A percentile compares a stretch with the other conserved stretches of the same genome.
Conservation (phyloP, 2,329 filamentous ascomycete species). For the Pyrenophora teres region DNA sequence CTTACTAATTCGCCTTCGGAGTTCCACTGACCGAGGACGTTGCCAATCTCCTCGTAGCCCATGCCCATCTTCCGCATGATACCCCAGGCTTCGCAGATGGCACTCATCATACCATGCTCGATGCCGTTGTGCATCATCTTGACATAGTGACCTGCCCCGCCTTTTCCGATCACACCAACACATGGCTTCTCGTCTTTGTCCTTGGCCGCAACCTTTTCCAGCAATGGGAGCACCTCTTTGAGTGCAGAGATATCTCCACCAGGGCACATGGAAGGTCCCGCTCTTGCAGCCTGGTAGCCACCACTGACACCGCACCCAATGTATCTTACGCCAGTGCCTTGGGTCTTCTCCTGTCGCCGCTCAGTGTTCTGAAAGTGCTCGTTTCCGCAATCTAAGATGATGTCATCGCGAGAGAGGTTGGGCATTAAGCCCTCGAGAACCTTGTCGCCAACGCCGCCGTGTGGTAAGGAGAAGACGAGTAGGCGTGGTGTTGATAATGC, state of each 20-base stretch:
- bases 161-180: constrained; percentile 63
- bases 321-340: constrained; percentile 64
- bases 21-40: constrained; percentile 66
- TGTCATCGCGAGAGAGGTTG: constrained; percentile 63
- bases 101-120: constrained; percentile 72
- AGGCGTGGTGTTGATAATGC: constrained; percentile 56
- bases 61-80: constrained; percentile 65
- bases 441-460: constrained; percentile 54
- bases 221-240: constrained; percentile 63
- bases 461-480: constrained; percentile 59
- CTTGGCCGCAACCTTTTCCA: constrained; percentile 66
- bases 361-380: constrained; percentile 70
- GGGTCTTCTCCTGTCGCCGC: constrained; percentile 62
- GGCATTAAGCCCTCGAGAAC: constrained; percentile 55
- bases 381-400: constrained; percentile 71
- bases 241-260: constrained; percentile 64
- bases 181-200: constrained; percentile 64
- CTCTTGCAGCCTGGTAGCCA: constrained; percentile 69
- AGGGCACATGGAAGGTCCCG: constrained; percentile 70
- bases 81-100: constrained; percentile 67
- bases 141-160: constrained; percentile 70
- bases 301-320: constrained; percentile 71
- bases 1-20: constrained; percentile 59
- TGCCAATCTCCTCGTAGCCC: constrained; percentile 63
- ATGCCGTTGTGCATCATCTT: constrained; percentile 80